Percentiles rank a stretch among this genome's conserved stretches.
Conservation (phyloP, 306 rosid genomes). For the Prunus fruticosa region DNA sequence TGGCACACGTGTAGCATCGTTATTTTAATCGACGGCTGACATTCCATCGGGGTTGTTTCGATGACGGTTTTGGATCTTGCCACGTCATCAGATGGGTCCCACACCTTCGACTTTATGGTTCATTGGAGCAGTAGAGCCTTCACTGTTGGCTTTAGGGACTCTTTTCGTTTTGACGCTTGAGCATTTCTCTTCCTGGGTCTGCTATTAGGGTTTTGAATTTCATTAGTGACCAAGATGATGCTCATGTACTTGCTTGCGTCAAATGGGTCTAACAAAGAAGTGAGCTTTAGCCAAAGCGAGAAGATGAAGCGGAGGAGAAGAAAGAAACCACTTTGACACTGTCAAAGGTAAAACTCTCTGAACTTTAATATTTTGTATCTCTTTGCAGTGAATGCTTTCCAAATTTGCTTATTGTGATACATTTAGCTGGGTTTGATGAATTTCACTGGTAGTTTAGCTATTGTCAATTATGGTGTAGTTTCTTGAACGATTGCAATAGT, state of each 20-base stretch:
- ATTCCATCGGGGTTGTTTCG: neutral
- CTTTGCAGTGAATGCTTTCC: neutral
- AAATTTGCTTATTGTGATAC: neutral
- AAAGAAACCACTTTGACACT: neutral
- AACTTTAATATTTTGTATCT: neutral
- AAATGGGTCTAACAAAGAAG: neutral
- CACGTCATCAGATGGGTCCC: slow-evolving; percentile 15
- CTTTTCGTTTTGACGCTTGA: neutral
- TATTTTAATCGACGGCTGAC: neutral
- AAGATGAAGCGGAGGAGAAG: slow-evolving; percentile 25
- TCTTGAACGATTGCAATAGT: neutral
- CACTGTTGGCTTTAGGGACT: neutral
- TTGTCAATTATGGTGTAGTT: neutral
- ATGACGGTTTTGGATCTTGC: neutral
- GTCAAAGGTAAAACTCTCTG: neutral
- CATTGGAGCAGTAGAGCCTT: neutral
- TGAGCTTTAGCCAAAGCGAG: slow-evolving; percentile 8
- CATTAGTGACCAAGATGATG: neutral
- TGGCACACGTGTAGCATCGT: slow-evolving; percentile 12
- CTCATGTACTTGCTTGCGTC: neutral
- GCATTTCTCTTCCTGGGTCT: neutral
- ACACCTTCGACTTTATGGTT: neutral
- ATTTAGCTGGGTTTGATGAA: neutral
- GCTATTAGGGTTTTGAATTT: slow-evolving; percentile 17
- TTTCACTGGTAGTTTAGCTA: neutral